A percentile compares a stretch with the other conserved stretches of the same genome.
Evolutionary conservation across 768 basidiomycete genomes (phyloP).

Genomic region (Tulasnella sp.): DNA sequence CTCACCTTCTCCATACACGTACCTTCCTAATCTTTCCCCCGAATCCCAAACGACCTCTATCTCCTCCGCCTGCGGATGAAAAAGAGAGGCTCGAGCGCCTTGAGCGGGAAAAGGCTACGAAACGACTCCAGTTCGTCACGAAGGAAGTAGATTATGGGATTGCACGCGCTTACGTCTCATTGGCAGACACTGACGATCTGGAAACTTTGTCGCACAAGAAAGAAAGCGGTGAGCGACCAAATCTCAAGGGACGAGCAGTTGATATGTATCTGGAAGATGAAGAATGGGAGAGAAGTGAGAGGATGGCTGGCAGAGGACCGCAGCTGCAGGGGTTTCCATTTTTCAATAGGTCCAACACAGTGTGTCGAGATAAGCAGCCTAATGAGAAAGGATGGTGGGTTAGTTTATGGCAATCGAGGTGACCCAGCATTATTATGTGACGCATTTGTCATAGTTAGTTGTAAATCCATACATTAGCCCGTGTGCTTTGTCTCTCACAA

Average conservation of each 20-base stretch:
- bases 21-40: constrained; percentile 42
- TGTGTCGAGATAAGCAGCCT: neutral
- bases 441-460: neutral
- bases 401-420: neutral
- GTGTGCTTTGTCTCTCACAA: neutral
- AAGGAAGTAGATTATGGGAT: constrained; percentile 58
- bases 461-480: neutral
- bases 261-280: constrained; percentile 51
- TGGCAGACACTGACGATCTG: constrained; percentile 35
- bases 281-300: constrained; percentile 46
- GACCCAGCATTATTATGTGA: neutral
- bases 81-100: constrained; percentile 28
- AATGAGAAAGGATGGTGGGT: neutral
- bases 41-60: constrained; percentile 22
- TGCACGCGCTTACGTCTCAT: constrained; percentile 54
- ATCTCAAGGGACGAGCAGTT: constrained; percentile 40
- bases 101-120: constrained; percentile 40
- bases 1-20: constrained; percentile 62
- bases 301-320: constrained; percentile 24
- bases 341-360: neutral
- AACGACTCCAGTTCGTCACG: constrained; percentile 46
- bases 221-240: constrained; percentile 18
- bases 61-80: constrained; percentile 20
- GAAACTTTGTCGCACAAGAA: constrained; percentile 20
- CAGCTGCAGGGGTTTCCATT: constrained; percentile 18